These are phyloP conservation scores for Cydonia oblonga DNA, from an alignment of 331 rosid genomes.

Conservation along the genomic window DNA sequence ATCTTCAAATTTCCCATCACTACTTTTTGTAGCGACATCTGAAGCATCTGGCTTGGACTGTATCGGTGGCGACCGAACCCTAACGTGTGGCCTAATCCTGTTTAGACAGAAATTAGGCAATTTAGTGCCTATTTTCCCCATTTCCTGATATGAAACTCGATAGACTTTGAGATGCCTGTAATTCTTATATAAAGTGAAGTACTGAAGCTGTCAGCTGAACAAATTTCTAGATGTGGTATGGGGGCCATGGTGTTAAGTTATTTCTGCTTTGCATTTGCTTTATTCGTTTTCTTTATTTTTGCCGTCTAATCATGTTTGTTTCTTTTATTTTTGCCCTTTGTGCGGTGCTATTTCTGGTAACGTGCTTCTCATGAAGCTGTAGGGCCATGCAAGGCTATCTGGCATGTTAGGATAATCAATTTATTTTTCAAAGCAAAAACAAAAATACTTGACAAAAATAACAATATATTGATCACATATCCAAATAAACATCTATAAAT, in stretches of 20 bases:
- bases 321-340: slow-evolving; percentile 21
- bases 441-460: background rate
- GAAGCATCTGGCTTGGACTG: slow-evolving; percentile 32
- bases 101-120: slow-evolving; percentile 74
- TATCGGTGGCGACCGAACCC: slow-evolving; percentile 62
- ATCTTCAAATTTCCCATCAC: slow-evolving; percentile 11
- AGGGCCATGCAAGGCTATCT: slow-evolving; percentile 27
- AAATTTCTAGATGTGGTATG: slow-evolving; percentile 22
- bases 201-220: slow-evolving; percentile 19
- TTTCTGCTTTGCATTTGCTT: slow-evolving; percentile 23
- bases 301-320: slow-evolving; percentile 18
- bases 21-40: slow-evolving; percentile 7
- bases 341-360: slow-evolving; percentile 36
- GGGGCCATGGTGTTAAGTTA: slow-evolving; percentile 21
- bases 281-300: slow-evolving; percentile 20
- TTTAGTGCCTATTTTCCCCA: slow-evolving; percentile 75
- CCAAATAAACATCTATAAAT: no score
- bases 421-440: background rate
- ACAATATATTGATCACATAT: background rate
- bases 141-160: background rate
- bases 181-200: slow-evolving; percentile 20
- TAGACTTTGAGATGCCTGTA: background rate
- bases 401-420: slow-evolving; percentile 14
- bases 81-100: slow-evolving; percentile 74
- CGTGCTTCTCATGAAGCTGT: slow-evolving; percentile 61